Base-by-base conservation (phyloP, 2,329 filamentous ascomycete genomes). In the Berkeleyomyces basicola region DNA sequence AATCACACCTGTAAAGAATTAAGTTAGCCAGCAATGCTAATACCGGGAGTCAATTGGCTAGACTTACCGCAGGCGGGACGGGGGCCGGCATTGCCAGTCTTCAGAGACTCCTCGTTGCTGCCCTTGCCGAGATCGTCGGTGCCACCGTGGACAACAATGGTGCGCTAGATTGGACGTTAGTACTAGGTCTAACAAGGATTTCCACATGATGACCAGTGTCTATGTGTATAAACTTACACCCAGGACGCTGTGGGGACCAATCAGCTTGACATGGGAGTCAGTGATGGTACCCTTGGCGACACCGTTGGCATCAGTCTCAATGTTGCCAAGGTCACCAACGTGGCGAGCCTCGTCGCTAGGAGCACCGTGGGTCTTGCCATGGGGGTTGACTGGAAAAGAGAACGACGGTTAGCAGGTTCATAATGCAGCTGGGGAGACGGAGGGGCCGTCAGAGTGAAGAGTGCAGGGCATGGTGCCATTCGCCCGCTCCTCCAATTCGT, bases 61-160 rank as follows among this genome's bases (percentile, higher is more conserved):
- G 33, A 76, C 82, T 73, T 82, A 88, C 93, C 93, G 78, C 93
- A 99, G 74, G 93, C 93, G 73, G 93, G 93, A 73, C 93, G 89
- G 70, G 79, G 75, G 71, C 93, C 93, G 73, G 93, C 93, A 75
- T 97, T 99, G 69, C 93, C 93, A 68, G 93, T 99, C 86, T 95
- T 96, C 81, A 95, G 90, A 72, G 90, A 96, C 81, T 97, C 90
- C 78, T 92, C 89, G 78, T 88, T 85, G 70, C 78, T 88, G 71
- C 90, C 90, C 82, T 88, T 88, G 76, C 93, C 93, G 68, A 99
- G 89, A 73, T 99, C 93, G 74, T 99, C 93, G 69, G 92, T 97
- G 74, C 93, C 93, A 70, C 80, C 85, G 80, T 99, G 93, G 71
- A 95, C 84, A 71, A 99, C 93, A 67, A 99, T 82, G 68, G 93